Evolutionary conservation across 2,329 filamentous ascomycete species (phyloP).

Genomic region (Penicillium occitanis): DNA sequence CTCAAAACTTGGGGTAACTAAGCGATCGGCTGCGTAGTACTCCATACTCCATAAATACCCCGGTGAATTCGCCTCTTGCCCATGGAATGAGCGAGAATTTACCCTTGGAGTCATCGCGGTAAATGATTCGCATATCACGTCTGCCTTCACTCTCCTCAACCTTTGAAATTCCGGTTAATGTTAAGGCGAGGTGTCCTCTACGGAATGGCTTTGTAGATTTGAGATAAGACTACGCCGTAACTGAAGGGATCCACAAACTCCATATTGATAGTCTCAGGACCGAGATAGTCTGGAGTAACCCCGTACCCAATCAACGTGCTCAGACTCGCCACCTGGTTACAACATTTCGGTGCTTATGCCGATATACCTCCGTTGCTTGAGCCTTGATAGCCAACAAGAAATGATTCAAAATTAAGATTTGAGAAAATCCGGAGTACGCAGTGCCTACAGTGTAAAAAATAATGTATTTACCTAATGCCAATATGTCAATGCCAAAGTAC

Average conservation of each 20-base stretch:
- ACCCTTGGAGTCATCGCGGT: neutral
- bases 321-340: neutral
- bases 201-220: neutral
- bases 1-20: slow-evolving; percentile 2
- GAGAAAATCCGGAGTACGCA: neutral
- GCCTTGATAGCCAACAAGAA: neutral
- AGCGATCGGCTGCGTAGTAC: neutral
- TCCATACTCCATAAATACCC: neutral
- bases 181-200: neutral
- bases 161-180: neutral
- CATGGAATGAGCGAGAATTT: neutral
- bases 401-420: neutral
- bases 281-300: slow-evolving; percentile 2
- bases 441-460: neutral
- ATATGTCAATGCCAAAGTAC: neutral
- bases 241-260: neutral
- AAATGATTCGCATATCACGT: neutral
- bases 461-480: neutral
- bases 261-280: neutral
- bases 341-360: neutral
- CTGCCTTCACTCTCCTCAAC: neutral
- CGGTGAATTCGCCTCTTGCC: neutral
- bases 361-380: neutral
- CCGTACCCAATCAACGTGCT: neutral
- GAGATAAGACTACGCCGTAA: neutral